Evolutionary conservation across 257 asterid species (phyloP).

Genomic region (Thymus mandschuricus): DNA sequence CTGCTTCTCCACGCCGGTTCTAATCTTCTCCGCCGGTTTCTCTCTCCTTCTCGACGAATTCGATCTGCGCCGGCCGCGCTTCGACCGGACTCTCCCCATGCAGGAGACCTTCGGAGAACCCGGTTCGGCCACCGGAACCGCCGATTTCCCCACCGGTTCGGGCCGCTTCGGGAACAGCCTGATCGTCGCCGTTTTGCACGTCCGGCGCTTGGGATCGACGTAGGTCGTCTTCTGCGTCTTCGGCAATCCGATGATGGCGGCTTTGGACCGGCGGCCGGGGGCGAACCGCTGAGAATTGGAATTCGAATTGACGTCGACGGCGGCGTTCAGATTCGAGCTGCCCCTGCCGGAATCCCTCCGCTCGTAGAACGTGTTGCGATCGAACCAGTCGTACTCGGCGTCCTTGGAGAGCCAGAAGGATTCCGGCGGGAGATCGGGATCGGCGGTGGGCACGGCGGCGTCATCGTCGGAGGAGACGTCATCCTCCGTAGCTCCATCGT

Average conservation of each 20-base stretch:
- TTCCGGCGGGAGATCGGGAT: slow-evolving; percentile 73
- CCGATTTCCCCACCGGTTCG: slow-evolving; percentile 44
- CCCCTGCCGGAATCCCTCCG: slow-evolving; percentile 78
- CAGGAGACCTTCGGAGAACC: slow-evolving; percentile 95
- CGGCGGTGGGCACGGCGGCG: slow-evolving; percentile 24
- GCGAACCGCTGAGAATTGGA: slow-evolving; percentile 63
- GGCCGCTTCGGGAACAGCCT: slow-evolving; percentile 69
- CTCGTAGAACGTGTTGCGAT: slow-evolving; percentile 74
- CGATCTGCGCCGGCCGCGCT: slow-evolving; percentile 71
- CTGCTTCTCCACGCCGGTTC: slow-evolving; percentile 36
- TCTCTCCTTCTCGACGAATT: slow-evolving; percentile 43
- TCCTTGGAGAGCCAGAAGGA: slow-evolving; percentile 92
- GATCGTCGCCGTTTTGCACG: slow-evolving; percentile 44
- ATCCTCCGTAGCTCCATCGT: slow-evolving; percentile 26
- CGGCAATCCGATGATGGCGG: slow-evolving; percentile 74
- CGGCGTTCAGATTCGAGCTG: slow-evolving; percentile 37
- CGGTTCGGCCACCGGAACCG: slow-evolving; percentile 59
- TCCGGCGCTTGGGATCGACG: slow-evolving; percentile 47
- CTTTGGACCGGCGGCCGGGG: slow-evolving; percentile 47
- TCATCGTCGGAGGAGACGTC: slow-evolving; percentile 24
- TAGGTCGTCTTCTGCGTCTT: slow-evolving; percentile 63
- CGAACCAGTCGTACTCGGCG: slow-evolving; percentile 88
- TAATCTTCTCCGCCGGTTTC: slow-evolving; percentile 36
- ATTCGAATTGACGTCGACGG: slow-evolving; percentile 28
- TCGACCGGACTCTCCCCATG: slow-evolving; percentile 88